Evolutionary conservation across 768 basidiomycete genomes (phyloP).

Genomic region (Rhizopogon salebrosus): DNA sequence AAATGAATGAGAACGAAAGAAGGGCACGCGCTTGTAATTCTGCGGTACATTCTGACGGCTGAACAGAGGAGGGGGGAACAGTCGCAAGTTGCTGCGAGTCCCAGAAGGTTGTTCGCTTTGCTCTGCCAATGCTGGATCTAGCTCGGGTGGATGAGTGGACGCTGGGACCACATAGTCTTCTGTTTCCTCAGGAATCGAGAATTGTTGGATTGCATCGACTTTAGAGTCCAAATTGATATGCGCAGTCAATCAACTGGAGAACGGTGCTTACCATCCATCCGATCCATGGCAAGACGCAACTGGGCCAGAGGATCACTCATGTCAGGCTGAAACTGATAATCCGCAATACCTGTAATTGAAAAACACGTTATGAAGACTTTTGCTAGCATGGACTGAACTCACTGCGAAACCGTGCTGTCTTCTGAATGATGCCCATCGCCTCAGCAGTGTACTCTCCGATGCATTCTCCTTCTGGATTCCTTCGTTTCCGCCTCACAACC

Average conservation of each 20-base stretch:
- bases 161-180: conserved; percentile 51
- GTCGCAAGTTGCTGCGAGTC: conserved; percentile 55
- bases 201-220: conserved; percentile 77
- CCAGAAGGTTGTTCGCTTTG: conserved; percentile 9
- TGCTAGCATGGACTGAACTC: conserved; percentile 23
- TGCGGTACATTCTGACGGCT: conserved; percentile 76
- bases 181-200: conserved; percentile 60
- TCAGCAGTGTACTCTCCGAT: conserved; percentile 72
- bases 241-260: background rate
- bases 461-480: conserved; percentile 22
- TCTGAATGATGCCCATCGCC: conserved; percentile 68
- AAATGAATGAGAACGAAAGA: background rate
- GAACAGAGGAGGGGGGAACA: conserved; percentile 89
- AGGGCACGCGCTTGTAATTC: conserved; percentile 61
- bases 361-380: background rate
- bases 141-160: conserved; percentile 32
- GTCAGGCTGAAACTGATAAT: conserved; percentile 85
- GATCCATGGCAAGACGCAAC: conserved; percentile 68
- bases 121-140: conserved; percentile 43
- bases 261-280: conserved; percentile 69
- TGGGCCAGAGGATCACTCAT: conserved; percentile 63
- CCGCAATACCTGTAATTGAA: conserved; percentile 71
- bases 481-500: conserved; percentile 69
- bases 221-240: conserved; percentile 3
- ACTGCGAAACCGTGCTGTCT: conserved; percentile 90